Conservation (phyloP, 2,329 filamentous ascomycete species). For the Aureobasidium mangrovei region DNA sequence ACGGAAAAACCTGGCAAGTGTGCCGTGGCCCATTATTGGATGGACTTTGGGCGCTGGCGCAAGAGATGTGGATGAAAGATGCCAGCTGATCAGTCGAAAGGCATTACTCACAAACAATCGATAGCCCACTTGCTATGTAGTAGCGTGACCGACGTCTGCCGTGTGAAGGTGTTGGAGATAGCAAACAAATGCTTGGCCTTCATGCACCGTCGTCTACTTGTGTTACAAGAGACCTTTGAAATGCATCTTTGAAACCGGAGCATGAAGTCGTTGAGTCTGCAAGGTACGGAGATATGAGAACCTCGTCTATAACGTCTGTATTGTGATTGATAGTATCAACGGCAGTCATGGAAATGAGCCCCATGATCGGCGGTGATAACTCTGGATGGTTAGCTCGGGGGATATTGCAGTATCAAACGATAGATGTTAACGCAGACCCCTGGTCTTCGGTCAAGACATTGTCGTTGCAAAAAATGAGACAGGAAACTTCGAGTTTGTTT, state of each 20-base stretch:
- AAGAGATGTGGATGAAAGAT: slow-evolving; percentile 52
- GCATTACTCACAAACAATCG: slow-evolving; percentile 37
- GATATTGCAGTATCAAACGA: slow-evolving; percentile 52
- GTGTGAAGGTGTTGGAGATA: slow-evolving; percentile 3
- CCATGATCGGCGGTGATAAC: not conserved
- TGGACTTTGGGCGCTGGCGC: slow-evolving; percentile 50
- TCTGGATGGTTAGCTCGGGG: slow-evolving; percentile 24
- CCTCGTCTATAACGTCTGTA: slow-evolving; percentile 34
- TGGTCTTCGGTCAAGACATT: slow-evolving; percentile 46
- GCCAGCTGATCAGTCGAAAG: slow-evolving; percentile 59
- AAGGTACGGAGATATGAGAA: slow-evolving; percentile 23
- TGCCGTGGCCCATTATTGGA: slow-evolving; percentile 54
- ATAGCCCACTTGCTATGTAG: not conserved
- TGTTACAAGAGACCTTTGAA: slow-evolving; percentile 41
- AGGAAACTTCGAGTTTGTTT: slow-evolving; percentile 27
- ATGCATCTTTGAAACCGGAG: slow-evolving; percentile 44
- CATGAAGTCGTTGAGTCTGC: slow-evolving; percentile 34
- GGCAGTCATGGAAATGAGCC: slow-evolving; percentile 27
- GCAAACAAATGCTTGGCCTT: slow-evolving; percentile 35
- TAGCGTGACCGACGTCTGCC: not conserved
- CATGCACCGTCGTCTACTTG: slow-evolving; percentile 41
- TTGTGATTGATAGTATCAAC: slow-evolving; percentile 32
- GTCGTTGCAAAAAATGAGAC: slow-evolving; percentile 36
- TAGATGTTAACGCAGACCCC: slow-evolving; percentile 50
- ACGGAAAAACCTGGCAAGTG: slow-evolving; percentile 46